Base-by-base conservation (phyloP, 495 filamentous ascomycete genomes). In the Astrothelium macrocarpum region DNA sequence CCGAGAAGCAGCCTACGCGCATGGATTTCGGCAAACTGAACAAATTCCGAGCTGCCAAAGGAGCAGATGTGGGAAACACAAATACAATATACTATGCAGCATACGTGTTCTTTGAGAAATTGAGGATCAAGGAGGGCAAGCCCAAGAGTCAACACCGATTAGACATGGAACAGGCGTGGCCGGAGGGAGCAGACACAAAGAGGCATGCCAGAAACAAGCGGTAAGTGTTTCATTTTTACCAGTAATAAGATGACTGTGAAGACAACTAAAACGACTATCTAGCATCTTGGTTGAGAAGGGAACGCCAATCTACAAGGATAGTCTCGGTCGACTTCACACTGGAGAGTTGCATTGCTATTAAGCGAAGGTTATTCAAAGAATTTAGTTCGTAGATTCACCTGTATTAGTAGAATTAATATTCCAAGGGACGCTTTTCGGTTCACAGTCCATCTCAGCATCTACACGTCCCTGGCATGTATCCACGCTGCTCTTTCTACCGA, bases 61-160 rank as follows among this genome's bases (percentile, higher is more conserved):
- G 82, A 1, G 62, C 78, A 0, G 65, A 67, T 56, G 68, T 65
- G 2, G 81, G 84, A 1, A 77, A 76, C 12, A 79, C 71, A 28
- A 74, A 62, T 29, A 61, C 58, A 0, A 73, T 79, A 4, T 85
- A 77, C 66, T 84, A 84, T 61, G 78, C 76, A 16, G 75, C 75
- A 1, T 85, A 85, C 68, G 76, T 79, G 25, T 83, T 73, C 74
- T 85, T 86, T 61, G 84, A 87, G 74, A 88, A 87, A 76, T 59
- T 83, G 62, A 72, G 82, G 36, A 71, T 85, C 36, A 74, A 76
- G 49, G 75, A 83, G 67, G 76, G 76, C 16, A 84, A 82, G 75
- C 73, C 78, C 20, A 87, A 84, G 77, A 77, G 68, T 7, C 76
- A 78, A 63, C 74, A 78, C 53, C 70, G 84, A 16, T 39, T 75